A percentile compares a stretch with the other conserved stretches of the same genome.
Evolutionary conservation across 2,329 filamentous ascomycete genomes (phyloP).

Genomic region (Phaeosphaeria sp.): DNA sequence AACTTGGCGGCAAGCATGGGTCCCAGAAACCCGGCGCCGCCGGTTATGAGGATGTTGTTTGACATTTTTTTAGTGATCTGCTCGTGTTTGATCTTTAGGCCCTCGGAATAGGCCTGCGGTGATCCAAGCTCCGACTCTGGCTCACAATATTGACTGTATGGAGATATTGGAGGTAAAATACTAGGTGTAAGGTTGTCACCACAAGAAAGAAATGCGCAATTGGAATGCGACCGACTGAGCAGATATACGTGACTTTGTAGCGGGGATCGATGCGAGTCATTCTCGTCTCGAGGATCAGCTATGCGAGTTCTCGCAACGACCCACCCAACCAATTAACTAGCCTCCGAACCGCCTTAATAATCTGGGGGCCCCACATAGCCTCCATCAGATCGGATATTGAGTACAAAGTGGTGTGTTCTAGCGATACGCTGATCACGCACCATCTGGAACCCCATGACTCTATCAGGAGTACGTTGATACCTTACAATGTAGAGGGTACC

Average conservation of each 20-base stretch:
- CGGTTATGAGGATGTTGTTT: slow-evolving; percentile 5
- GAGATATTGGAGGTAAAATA: background rate
- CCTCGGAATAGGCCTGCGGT: background rate
- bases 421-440: too few species aligned
- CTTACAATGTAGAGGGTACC: too few species aligned
- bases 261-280: background rate
- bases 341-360: background rate
- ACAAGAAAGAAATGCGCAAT: background rate
- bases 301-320: background rate
- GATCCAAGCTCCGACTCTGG: background rate
- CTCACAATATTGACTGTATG: background rate
- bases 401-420: too few species aligned
- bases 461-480: too few species aligned
- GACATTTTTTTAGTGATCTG: background rate
- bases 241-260: background rate
- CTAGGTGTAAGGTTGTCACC: background rate
- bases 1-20: slow-evolving; percentile 9
- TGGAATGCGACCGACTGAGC: background rate
- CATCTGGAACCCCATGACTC: too few species aligned
- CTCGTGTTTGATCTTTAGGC: background rate
- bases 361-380: background rate
- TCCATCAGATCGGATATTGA: background rate
- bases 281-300: background rate
- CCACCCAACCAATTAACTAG: background rate
- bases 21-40: slow-evolving; percentile 7